Conservation (phyloP, 352 stramenopile species). For the Phytophthora pinifolia region DNA sequence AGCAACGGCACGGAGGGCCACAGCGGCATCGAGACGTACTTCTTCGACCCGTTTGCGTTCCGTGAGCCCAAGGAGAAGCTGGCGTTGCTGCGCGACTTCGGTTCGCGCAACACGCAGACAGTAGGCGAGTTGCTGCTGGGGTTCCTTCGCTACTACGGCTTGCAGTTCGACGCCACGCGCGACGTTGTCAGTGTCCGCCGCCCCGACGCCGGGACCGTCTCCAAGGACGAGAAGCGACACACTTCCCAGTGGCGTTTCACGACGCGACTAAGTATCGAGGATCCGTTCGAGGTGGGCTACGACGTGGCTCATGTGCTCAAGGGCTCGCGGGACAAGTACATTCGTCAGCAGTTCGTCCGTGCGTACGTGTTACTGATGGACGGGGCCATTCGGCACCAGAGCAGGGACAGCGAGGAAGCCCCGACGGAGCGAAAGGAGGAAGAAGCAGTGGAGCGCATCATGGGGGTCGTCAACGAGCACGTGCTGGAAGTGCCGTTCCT, state of each 20-base stretch:
- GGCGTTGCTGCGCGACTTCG: conserved; percentile 39
- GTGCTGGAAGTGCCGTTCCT: conserved; percentile 47
- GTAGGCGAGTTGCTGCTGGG: conserved; percentile 69
- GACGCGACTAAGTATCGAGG: conserved; percentile 93
- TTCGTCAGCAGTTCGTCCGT: conserved; percentile 79
- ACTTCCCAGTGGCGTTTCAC: conserved; percentile 73
- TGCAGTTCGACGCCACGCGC: conserved; percentile 68
- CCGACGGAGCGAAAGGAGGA: conserved; percentile 9
- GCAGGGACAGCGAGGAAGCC: conserved; percentile 1
- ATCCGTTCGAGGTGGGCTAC: conserved; percentile 98
- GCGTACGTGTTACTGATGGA: conserved; percentile 67
- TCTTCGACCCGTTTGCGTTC: conserved; percentile 76
- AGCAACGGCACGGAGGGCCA: conserved; percentile 21
- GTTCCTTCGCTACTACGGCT: conserved; percentile 79
- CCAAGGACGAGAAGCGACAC: conserved; percentile 77
- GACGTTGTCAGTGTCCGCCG: conserved; percentile 73
- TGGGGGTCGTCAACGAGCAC: conserved; percentile 42
- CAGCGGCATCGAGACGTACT: conserved; percentile 74
- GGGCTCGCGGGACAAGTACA: conserved; percentile 82
- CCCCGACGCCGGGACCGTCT: conserved; percentile 48
- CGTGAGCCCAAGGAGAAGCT: conserved; percentile 49
- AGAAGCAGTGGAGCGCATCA: conserved; percentile 30
- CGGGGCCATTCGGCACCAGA: conserved; percentile 33
- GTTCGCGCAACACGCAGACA: conserved; percentile 45
- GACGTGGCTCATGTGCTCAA: conserved; percentile 97